A percentile compares a stretch with the other conserved stretches of the same genome.
Conservation (phyloP, 2,329 filamentous ascomycete genomes). For the Trichoderma sp. region DNA sequence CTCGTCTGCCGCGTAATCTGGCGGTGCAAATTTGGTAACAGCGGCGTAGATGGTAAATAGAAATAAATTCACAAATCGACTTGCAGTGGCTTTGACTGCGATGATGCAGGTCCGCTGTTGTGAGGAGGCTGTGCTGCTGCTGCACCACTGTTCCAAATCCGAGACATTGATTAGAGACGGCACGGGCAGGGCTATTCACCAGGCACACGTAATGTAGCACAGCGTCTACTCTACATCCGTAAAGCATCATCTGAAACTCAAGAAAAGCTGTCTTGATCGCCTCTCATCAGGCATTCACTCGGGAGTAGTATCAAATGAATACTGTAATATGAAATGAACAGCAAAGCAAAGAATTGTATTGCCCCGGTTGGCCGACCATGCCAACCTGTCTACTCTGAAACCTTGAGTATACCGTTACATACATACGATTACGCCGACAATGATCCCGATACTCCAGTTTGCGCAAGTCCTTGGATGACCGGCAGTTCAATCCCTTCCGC, state of each 20-base stretch:
- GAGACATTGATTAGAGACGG: not conserved
- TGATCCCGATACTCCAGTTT: conserved; percentile 27
- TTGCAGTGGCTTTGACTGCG: not conserved
- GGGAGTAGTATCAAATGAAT: not conserved
- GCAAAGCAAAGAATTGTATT: conserved; percentile 14
- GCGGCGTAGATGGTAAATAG: not conserved
- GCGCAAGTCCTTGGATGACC: conserved; percentile 19
- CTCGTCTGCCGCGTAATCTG: not conserved
- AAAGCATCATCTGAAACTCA: not conserved
- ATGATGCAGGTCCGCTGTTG: not conserved
- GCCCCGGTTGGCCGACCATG: not conserved
- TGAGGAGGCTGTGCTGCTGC: not conserved
- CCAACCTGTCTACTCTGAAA: conserved; percentile 22
- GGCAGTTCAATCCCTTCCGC: conserved; percentile 23
- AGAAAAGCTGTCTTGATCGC: not conserved
- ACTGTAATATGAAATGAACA: not conserved
- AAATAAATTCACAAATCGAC: not conserved
- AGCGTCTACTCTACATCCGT: not conserved
- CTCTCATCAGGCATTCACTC: not conserved
- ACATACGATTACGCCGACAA: conserved; percentile 25
- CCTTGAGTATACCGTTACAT: conserved; percentile 20
- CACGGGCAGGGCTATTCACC: not conserved
- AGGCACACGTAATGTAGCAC: conserved; percentile 2
- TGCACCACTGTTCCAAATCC: not conserved
- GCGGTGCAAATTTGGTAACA: too few species aligned